phyloP scores from a whole-genome alignment of 1,284 basidiomycete species.

The Afroboletus lepidellus region DNA sequence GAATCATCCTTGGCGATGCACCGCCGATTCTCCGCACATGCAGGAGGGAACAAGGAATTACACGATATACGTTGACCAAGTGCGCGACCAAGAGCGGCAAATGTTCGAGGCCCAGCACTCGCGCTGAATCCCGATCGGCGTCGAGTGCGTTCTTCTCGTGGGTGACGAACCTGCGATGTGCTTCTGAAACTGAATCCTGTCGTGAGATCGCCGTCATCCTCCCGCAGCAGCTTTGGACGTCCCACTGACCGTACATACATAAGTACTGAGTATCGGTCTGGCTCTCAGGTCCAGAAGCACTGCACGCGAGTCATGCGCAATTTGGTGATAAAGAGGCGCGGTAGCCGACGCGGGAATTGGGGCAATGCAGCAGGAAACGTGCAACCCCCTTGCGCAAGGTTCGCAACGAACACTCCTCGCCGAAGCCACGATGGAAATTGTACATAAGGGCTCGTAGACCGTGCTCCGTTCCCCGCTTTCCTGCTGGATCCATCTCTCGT shows the following conservation, averaged over 20 bases:
- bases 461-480: slow-evolving; percentile 13
- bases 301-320: slow-evolving; percentile 15
- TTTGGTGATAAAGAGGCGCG: slow-evolving; percentile 29
- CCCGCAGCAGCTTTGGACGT: not conserved
- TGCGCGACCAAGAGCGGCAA: no score
- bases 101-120: no score
- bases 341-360: slow-evolving; percentile 34
- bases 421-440: slow-evolving; percentile 35
- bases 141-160: not conserved
- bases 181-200: not conserved
- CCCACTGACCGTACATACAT: slow-evolving; percentile 4
- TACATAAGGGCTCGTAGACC: slow-evolving; percentile 31
- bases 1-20: slow-evolving; percentile 14
- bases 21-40: slow-evolving; percentile 23
- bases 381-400: slow-evolving; percentile 19
- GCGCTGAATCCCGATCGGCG: slow-evolving; percentile 6
- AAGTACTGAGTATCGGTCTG: no score
- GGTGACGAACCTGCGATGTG: not conserved
- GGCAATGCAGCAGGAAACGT: slow-evolving; percentile 33
- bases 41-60: slow-evolving; percentile 13
- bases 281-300: slow-evolving; percentile 20
- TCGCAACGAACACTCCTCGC: slow-evolving; percentile 30
- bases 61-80: not conserved
- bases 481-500: slow-evolving; percentile 11
- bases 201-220: not conserved